Evolutionary conservation across 176 grass and related monocot genomes (phyloP).

Genomic region (Cymbopogon citratus): DNA sequence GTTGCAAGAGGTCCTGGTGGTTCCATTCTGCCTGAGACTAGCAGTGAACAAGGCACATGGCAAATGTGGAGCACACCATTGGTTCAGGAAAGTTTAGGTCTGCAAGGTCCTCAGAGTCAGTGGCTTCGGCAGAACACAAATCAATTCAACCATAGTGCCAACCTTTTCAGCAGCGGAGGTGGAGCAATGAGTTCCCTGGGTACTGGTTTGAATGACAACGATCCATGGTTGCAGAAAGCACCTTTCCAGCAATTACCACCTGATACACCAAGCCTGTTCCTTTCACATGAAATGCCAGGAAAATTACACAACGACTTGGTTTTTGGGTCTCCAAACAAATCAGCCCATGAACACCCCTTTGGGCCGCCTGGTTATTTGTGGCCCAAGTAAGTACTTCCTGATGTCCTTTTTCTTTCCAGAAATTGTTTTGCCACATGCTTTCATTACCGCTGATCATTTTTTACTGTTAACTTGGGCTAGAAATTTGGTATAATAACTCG

Average conservation of each 20-base stretch:
- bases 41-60: slow-evolving; percentile 66
- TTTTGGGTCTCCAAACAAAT: slow-evolving; percentile 44
- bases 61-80: slow-evolving; percentile 83
- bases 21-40: slow-evolving; percentile 40
- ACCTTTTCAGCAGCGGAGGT: slow-evolving; percentile 50
- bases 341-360: slow-evolving; percentile 33
- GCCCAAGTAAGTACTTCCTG: slow-evolving; percentile 59
- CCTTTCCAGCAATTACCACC: slow-evolving; percentile 50
- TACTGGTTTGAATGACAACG: slow-evolving; percentile 43
- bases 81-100: slow-evolving; percentile 66
- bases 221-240: slow-evolving; percentile 44
- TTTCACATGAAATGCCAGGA: slow-evolving; percentile 50
- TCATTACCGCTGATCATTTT: neutral
- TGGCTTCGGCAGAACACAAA: slow-evolving; percentile 50
- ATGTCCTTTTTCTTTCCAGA: neutral
- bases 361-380: slow-evolving; percentile 49
- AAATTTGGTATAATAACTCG: neutral
- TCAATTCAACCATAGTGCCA: slow-evolving; percentile 36
- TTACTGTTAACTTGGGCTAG: slow-evolving; percentile 13
- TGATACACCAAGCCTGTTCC: slow-evolving; percentile 56
- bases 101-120: slow-evolving; percentile 48
- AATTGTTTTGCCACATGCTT: slow-evolving; percentile 1
- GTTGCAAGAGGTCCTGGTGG: slow-evolving; percentile 5
- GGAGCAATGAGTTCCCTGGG: slow-evolving; percentile 26
- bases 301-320: slow-evolving; percentile 34